phyloP scores from a whole-genome alignment of 495 filamentous ascomycete genomes.

The Saxispiralis lemnorum region DNA sequence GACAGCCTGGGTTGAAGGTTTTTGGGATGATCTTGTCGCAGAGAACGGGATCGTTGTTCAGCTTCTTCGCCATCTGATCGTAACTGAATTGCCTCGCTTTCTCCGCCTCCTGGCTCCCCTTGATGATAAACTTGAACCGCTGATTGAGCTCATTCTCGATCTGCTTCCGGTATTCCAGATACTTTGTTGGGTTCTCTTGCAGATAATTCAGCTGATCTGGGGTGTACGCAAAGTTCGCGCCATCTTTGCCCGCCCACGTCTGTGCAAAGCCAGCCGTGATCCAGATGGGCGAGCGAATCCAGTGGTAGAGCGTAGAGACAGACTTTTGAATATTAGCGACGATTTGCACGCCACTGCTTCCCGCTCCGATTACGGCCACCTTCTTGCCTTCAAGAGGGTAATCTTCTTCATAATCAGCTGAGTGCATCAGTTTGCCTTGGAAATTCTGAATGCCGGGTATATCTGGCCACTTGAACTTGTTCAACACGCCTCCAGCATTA shows the following conservation, averaged over 20 bases:
- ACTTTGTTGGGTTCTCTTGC: slow-evolving; percentile 20
- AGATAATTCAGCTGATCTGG: slow-evolving; percentile 20
- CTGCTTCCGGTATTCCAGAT: slow-evolving; percentile 26
- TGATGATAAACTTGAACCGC: slow-evolving; percentile 29
- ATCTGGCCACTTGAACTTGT: slow-evolving; percentile 25
- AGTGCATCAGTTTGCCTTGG: slow-evolving; percentile 26
- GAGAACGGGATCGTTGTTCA: slow-evolving; percentile 19
- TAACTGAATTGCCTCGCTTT: slow-evolving; percentile 19
- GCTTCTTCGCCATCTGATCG: slow-evolving; percentile 22
- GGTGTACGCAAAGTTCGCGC: slow-evolving; percentile 25
- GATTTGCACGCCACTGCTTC: slow-evolving; percentile 25
- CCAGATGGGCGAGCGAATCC: slow-evolving; percentile 24
- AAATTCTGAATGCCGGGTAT: slow-evolving; percentile 21
- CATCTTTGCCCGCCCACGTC: slow-evolving; percentile 22
- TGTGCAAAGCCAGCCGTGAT: slow-evolving; percentile 26
- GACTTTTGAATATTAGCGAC: slow-evolving; percentile 20
- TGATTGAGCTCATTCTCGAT: slow-evolving; percentile 30
- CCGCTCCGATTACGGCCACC: slow-evolving; percentile 25
- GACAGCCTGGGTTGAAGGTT: slow-evolving; percentile 25
- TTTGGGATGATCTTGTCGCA: slow-evolving; percentile 23
- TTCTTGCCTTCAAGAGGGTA: slow-evolving; percentile 22
- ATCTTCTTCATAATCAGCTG: slow-evolving; percentile 23
- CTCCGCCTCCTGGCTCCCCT: slow-evolving; percentile 21
- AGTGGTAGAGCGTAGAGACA: slow-evolving; percentile 21
- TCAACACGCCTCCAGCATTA: slow-evolving; percentile 26